Evolutionary conservation across 495 filamentous ascomycete species (phyloP).

Genomic region (Lasiosphaeris hirsuta): DNA sequence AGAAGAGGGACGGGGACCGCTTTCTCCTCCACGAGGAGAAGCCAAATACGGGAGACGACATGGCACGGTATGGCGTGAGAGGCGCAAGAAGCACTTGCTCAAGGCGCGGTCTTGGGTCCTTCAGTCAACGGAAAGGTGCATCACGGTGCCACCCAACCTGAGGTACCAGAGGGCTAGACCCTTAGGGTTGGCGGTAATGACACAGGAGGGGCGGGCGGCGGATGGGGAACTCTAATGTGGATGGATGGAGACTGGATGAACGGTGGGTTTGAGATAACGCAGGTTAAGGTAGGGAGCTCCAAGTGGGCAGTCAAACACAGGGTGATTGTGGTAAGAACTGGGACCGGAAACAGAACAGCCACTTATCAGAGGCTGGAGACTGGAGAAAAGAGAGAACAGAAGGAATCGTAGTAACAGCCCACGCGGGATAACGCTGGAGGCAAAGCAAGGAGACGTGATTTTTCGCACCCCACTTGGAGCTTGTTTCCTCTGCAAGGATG

Average conservation of each 20-base stretch:
- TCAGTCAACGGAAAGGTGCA: slow-evolving; percentile 14
- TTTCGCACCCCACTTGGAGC: slow-evolving; percentile 5
- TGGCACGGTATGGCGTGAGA: slow-evolving; percentile 5
- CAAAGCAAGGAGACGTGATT: neutral
- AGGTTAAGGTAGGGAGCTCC: too few relatives aligned
- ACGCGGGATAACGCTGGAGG: neutral
- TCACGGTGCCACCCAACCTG: slow-evolving; percentile 14
- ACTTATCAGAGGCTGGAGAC: neutral
- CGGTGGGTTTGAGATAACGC: too few relatives aligned
- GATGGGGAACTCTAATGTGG: too few relatives aligned
- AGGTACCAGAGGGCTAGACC: too few relatives aligned
- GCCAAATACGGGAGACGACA: slow-evolving; percentile 36
- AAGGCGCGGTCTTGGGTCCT: slow-evolving; percentile 8
- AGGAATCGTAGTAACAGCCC: neutral
- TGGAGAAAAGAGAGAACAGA: neutral
- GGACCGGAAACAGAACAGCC: neutral
- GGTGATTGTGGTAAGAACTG: too few relatives aligned
- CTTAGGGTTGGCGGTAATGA: too few relatives aligned
- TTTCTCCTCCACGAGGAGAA: slow-evolving; percentile 40
- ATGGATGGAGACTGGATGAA: too few relatives aligned
- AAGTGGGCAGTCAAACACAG: too few relatives aligned
- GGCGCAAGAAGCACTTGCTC: slow-evolving; percentile 2
- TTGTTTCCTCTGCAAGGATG: neutral
- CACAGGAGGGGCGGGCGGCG: too few relatives aligned
- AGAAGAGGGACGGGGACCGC: slow-evolving; percentile 31